Evolutionary conservation across 2,329 filamentous ascomycete species (phyloP), one percentile per base, ranked within the genome.

Genomic region (Verticillium isaacii): DNA sequence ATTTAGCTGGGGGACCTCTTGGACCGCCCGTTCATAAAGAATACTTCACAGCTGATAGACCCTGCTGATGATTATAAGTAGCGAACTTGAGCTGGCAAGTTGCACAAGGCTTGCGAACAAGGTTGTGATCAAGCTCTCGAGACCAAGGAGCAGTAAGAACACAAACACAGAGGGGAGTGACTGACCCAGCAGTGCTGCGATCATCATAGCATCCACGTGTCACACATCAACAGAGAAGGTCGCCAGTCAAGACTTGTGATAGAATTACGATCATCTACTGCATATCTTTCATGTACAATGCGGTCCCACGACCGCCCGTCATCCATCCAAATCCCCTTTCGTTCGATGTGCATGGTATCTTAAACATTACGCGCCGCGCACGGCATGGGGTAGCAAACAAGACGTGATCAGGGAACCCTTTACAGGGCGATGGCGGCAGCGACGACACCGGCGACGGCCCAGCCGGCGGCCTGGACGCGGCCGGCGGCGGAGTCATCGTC

Each of bases 351-450:
- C 45, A 23, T 52, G 45, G 45, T 52, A 52, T 52, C 45, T 52
- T 52, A 52, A 58, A 58, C 32, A 58, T 58, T 58, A 37, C 34
- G 45, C 11, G 45, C 45, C 45, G 45, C 45, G 45, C 23, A 19
- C 45, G 45, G 45, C 45, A 14, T 41, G 15, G 32, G 14, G 37
- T 41, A 54, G 19, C 34, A 50, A 52, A n/a, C 14, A 50, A 54
- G 23, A 14, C 9, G 4, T 15, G 15, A 50, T 54, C n/a, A 60
- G n/a, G 14, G 29, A 32, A 55, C 29, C 19, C 52, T 61, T 69
- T 70, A 76, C 52, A 77, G 65, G 52, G 69, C 74, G 5, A 73
- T 41, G 25, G 69, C 73, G 60, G 69, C 69, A 19, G 71, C 63
- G 25, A 69, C 70, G 37, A 69, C 72, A 23, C 70, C 67, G 32